phyloP scores from a whole-genome alignment of 352 stramenopile genomes.

The Phytophthora litchii region DNA sequence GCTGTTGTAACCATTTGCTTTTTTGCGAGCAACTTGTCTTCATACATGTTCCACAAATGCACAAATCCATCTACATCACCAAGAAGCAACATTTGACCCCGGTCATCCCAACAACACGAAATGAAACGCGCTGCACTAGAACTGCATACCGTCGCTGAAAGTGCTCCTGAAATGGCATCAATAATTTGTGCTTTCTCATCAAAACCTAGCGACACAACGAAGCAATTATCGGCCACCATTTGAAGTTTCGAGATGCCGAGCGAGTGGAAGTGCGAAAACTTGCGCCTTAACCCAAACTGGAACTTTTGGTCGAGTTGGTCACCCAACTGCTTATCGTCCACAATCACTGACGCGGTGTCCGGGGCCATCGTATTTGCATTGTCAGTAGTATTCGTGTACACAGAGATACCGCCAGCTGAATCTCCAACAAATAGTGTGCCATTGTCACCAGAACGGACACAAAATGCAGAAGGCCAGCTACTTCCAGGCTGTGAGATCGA shows the following conservation, averaged over 20 bases:
- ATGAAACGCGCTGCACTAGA: slow-evolving; percentile 56
- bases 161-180: slow-evolving; percentile 61
- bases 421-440: slow-evolving; percentile 68
- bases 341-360: slow-evolving; percentile 7
- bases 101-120: slow-evolving; percentile 63
- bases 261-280: slow-evolving; percentile 65
- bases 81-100: slow-evolving; percentile 56
- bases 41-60: slow-evolving; percentile 70
- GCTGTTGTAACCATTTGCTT: slow-evolving; percentile 32
- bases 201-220: slow-evolving; percentile 77
- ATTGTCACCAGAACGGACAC: slow-evolving; percentile 50
- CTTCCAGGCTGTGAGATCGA: slow-evolving; percentile 57
- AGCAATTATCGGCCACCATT: slow-evolving; percentile 67
- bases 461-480: slow-evolving; percentile 64
- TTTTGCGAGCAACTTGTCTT: slow-evolving; percentile 63
- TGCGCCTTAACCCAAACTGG: slow-evolving; percentile 68
- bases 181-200: slow-evolving; percentile 77
- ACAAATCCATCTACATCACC: slow-evolving; percentile 56
- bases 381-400: slow-evolving; percentile 45
- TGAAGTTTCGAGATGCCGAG: slow-evolving; percentile 62
- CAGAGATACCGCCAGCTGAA: slow-evolving; percentile 60
- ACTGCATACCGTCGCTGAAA: slow-evolving; percentile 66
- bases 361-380: background rate
- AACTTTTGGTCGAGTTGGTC: slow-evolving; percentile 29
- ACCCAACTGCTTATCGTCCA: slow-evolving; percentile 18